Evolutionary conservation across 768 basidiomycete genomes (phyloP).

Genomic region (Mycena sanguinolenta): DNA sequence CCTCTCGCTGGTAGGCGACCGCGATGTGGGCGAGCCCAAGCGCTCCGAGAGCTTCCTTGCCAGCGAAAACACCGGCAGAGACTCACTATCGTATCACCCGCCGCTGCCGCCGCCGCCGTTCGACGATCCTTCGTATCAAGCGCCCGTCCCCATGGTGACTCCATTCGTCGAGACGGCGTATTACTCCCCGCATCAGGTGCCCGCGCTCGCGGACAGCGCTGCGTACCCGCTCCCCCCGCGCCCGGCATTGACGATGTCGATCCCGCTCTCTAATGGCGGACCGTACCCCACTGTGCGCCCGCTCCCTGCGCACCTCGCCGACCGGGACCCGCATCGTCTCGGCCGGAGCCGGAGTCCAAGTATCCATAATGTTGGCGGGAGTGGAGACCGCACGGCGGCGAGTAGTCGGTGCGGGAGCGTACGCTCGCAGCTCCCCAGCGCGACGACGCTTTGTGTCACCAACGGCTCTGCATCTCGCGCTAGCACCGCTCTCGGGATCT

Average conservation of each 20-base stretch:
- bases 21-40: conserved; percentile 59
- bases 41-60: conserved; percentile 47
- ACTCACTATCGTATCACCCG: conserved; percentile 34
- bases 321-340: conserved; percentile 33
- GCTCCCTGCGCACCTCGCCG: conserved; percentile 48
- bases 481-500: conserved; percentile 40
- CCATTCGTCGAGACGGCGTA: conserved; percentile 37
- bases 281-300: conserved; percentile 42
- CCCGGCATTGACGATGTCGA: conserved; percentile 3
- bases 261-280: conserved; percentile 21
- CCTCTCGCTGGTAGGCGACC: conserved; percentile 51
- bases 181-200: conserved; percentile 39
- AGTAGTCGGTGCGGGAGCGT: conserved; percentile 36
- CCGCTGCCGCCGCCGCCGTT: conserved; percentile 41
- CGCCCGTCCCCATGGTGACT: too few species aligned
- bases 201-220: conserved; percentile 38
- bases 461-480: conserved; percentile 52
- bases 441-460: conserved; percentile 58
- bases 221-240: conserved; percentile 40
- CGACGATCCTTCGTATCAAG: conserved; percentile 27
- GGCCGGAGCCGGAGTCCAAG: conserved; percentile 31
- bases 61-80: conserved; percentile 22
- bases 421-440: conserved; percentile 36
- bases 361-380: conserved; percentile 40
- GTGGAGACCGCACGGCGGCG: background rate